Evolutionary conservation across 1,139 yeast species (phyloP).

Genomic region (Yamadazyma songkhlaensis): DNA sequence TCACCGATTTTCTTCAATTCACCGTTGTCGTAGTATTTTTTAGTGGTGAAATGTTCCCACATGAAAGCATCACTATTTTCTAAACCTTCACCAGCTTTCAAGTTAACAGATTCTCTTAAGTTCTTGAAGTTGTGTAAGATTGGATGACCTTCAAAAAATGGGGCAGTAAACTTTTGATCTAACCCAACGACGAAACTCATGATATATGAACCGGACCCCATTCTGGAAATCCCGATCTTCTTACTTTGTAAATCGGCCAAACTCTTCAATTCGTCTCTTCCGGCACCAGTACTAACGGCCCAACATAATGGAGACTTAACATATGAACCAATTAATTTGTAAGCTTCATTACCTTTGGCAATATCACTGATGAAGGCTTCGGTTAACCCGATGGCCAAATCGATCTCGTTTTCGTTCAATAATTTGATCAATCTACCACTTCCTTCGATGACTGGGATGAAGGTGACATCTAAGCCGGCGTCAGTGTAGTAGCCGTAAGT

Average conservation of each 20-base stretch:
- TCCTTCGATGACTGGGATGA: slow-evolving; percentile 80
- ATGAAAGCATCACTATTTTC: slow-evolving; percentile 73
- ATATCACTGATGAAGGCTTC: slow-evolving; percentile 87
- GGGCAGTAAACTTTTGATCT: slow-evolving; percentile 46
- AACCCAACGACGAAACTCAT: slow-evolving; percentile 85
- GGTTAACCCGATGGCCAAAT: slow-evolving; percentile 82
- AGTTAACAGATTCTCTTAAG: slow-evolving; percentile 76
- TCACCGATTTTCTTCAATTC: slow-evolving; percentile 85
- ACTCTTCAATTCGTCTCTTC: slow-evolving; percentile 50
- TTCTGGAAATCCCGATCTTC: slow-evolving; percentile 78
- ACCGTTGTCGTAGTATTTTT: slow-evolving; percentile 72
- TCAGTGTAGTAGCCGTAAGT: slow-evolving; percentile 53
- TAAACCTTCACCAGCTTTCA: slow-evolving; percentile 22
- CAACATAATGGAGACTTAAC: slow-evolving; percentile 85
- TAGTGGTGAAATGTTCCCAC: slow-evolving; percentile 95
- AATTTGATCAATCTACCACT: slow-evolving; percentile 83
- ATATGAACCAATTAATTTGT: slow-evolving; percentile 74
- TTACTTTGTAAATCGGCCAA: slow-evolving; percentile 57
- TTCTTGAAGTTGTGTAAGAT: slow-evolving; percentile 68
- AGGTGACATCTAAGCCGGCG: slow-evolving; percentile 50
- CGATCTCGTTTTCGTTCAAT: slow-evolving; percentile 61
- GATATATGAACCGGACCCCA: slow-evolving; percentile 88
- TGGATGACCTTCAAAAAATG: slow-evolving; percentile 51
- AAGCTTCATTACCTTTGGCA: slow-evolving; percentile 62
- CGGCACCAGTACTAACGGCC: slow-evolving; percentile 79